Base-by-base conservation (phyloP, 1,139 yeast species). In the Saccharomyces hybrid region DNA sequence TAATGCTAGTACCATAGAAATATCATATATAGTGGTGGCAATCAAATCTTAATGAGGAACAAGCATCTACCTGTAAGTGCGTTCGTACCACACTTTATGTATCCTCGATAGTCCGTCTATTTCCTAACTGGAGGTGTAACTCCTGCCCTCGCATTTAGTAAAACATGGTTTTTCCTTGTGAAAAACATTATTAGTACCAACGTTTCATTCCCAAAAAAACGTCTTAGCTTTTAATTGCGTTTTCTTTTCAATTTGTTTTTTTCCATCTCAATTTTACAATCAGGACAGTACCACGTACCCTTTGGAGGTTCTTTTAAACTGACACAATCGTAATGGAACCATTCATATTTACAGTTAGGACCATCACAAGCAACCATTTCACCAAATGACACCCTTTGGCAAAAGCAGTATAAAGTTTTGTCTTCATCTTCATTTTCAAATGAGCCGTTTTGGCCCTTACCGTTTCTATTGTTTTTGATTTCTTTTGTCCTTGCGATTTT, bases 351-450 rank as follows among this genome's bases (percentile, higher is more conserved):
- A 71, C 93, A 86, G 57, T 81, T 80, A 21, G 81, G 81, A 56
- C 86, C 84, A 64, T 86, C 93, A 68, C 93, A 86, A 0, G 89
- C 90, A 68, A 86, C 82, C 93, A 86, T 86, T 59, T 81, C 85
- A 12, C 91, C 91, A 70, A 78, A 83, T 2, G 88, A 81, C 0
- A 83, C 85, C 16, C 86, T 75, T 60, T 80, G 82, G 66, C 93
- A 86, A 64, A 82, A 75, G 71, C 93, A 86, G 65, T 84, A 85
- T 31, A 79, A 63, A 52, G 78, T 81, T 57, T 80, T 70, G 49
- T 73, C 74, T 50, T 69, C 73, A 7, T 71, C 73, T 8, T 70
- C 72, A 42, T 67, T 67, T 21, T 62, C 68, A 46, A 62, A 21
- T 16, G 21, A 38, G 4, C 44, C 44, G 44, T 38, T 38, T 38